Conservation (phyloP, 148 eudicot species). For the Amaranthus cruentus region DNA sequence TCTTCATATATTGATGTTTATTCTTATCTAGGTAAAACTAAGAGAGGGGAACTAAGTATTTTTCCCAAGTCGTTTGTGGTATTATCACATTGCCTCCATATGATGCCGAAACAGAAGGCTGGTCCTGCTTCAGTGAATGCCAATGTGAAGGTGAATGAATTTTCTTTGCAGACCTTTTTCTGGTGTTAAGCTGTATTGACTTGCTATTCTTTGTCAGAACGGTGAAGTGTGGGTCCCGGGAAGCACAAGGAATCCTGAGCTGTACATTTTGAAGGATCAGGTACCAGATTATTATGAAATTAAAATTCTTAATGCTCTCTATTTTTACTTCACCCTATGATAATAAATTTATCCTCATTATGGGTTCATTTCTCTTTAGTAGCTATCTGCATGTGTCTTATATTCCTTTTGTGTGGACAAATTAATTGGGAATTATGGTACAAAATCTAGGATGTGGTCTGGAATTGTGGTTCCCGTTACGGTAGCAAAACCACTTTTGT, state of each 20-base stretch:
- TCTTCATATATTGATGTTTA: not conserved
- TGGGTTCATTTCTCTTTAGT: not conserved
- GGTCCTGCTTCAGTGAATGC: conserved; percentile 46
- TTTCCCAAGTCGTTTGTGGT: conserved; percentile 64
- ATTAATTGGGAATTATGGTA: too few relatives aligned
- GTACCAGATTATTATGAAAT: conserved; percentile 25
- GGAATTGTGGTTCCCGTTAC: too few relatives aligned
- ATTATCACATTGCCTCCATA: conserved; percentile 80
- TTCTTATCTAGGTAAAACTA: conserved; percentile 56
- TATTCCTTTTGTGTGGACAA: too few relatives aligned
- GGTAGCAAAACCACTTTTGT: too few relatives aligned
- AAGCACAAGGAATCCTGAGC: conserved; percentile 62
- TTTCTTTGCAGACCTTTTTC: not conserved
- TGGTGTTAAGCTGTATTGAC: not conserved
- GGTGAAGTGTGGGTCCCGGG: conserved; percentile 74
- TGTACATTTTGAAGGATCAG: conserved; percentile 77
- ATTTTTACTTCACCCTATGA: not conserved
- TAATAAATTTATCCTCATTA: not conserved
- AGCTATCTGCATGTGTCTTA: too few relatives aligned
- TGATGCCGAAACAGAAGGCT: conserved; percentile 77
- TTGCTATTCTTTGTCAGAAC: conserved; percentile 33
- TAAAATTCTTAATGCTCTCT: not conserved
- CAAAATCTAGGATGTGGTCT: too few relatives aligned
- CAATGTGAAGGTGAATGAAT: conserved; percentile 31
- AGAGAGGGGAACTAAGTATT: conserved; percentile 82